Conservation (phyloP, 805 yeast species). For the Danielia reshetovae region DNA sequence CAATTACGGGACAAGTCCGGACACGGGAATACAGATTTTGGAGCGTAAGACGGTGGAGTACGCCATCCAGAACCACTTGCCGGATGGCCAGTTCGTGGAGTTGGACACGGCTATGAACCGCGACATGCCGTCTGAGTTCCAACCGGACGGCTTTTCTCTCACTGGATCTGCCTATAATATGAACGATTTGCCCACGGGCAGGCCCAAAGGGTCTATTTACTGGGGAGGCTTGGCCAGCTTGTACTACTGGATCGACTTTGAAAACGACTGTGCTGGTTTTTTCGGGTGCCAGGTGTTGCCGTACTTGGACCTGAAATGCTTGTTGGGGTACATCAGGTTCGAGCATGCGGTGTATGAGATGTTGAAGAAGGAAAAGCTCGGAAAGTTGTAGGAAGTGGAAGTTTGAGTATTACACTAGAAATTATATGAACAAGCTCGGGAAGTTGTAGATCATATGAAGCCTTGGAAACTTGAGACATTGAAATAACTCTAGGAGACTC, state of each 20-base stretch:
- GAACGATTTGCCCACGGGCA: constrained; percentile 27
- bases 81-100: constrained; percentile 17
- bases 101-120: constrained; percentile 16
- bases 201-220: constrained; percentile 31
- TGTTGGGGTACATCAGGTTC: constrained; percentile 10
- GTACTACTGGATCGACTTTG: constrained; percentile 37
- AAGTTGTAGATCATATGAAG: no score
- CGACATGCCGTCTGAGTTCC: constrained; percentile 3
- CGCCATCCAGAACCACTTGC: constrained; percentile 31
- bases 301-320: constrained; percentile 19
- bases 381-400: neutral
- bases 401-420: no score
- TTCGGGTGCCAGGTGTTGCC: constrained; percentile 40
- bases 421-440: no score
- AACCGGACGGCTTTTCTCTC: constrained; percentile 29
- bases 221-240: constrained; percentile 42
- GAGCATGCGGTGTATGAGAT: constrained; percentile 11
- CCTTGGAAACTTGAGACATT: no score
- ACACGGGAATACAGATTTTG: constrained; percentile 28
- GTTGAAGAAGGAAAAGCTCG: neutral
- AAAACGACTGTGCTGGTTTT: constrained; percentile 35
- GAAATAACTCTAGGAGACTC: no score
- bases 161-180: constrained; percentile 28
- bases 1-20: constrained; percentile 40
- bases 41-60: constrained; percentile 24